Base-by-base conservation (phyloP, 192 early-diverging fungal genomes). In the Coemansia sp. region DNA sequence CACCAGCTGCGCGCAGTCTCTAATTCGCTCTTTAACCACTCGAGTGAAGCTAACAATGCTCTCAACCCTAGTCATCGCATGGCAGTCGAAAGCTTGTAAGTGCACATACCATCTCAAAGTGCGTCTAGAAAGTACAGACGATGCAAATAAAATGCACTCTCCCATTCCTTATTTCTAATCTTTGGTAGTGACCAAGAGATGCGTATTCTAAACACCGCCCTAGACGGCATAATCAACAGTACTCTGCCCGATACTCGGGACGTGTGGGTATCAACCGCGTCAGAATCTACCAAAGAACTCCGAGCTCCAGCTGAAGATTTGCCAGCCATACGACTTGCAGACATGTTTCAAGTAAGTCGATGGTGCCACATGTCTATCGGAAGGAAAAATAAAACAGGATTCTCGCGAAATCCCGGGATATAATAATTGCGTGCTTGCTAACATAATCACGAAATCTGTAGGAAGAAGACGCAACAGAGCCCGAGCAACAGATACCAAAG, bases 341-440 rank as follows among this genome's bases (percentile, higher is more conserved):
- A 34, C 34, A 38, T 66, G 65, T 66, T 66, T 38, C 65, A 52
- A 39, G 65, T 66, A 66, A 12, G 60, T 18, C 53, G 15, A 18
- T 50, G 49, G 24, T 20, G 20, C 49, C 49, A 38, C 36, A 38
- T 38, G 6, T 38, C n/a, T 53, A 53, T 53, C 50, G 9, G 50
- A 53, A 53, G 10, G n/a, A 2, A 20, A 2, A 10, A 27, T 1
- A 52, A 52, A 61, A 38, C 8, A 11, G 12, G 18, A 38, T 36
- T 18, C n/a, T 33, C 29, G 57, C 15, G 57, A 60, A 18, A 60
- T 34, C 16, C 29, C 57, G 57, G 57, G 15, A 33, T 18, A 16
- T 16, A 34, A n/a, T 16, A n/a, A 60, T 60, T 60, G 57, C 57
- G 57, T 60, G 57, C 57, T 60, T 12, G 22, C 53, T 13, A 55